Conservation (phyloP, 805 yeast species). For the Wickerhamiella cacticola region DNA sequence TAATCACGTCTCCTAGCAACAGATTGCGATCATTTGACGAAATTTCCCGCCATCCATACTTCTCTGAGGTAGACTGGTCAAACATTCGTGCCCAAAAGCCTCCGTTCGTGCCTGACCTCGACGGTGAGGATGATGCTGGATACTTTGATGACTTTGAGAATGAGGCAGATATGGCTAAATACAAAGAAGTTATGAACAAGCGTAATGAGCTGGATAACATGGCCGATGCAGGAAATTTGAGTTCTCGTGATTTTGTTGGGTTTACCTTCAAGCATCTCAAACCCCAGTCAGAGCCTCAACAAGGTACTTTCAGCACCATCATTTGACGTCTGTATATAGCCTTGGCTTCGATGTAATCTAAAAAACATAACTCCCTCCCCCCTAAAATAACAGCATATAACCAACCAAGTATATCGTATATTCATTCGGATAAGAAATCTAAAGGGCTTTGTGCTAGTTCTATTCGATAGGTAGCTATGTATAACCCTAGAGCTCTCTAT, state of each 20-base stretch:
- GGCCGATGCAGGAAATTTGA: conserved; percentile 50
- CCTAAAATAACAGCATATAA: too few relatives aligned
- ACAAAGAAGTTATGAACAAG: conserved; percentile 92
- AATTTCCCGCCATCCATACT: conserved; percentile 67
- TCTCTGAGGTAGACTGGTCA: conserved; percentile 72
- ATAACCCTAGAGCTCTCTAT: conserved; percentile 25
- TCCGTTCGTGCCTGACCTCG: conserved; percentile 94
- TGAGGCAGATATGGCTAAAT: conserved; percentile 94
- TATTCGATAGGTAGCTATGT: too few relatives aligned
- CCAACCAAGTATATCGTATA: not conserved
- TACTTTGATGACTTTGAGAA: conserved; percentile 95
- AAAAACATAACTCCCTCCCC: too few relatives aligned
- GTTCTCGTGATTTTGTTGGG: conserved; percentile 71
- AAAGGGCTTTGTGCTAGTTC: not conserved
- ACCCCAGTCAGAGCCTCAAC: conserved; percentile 14
- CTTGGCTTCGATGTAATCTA: too few relatives aligned
- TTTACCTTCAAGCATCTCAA: conserved; percentile 84
- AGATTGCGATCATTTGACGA: conserved; percentile 73
- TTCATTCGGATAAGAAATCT: not conserved
- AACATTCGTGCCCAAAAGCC: conserved; percentile 59
- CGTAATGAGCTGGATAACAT: conserved; percentile 72
- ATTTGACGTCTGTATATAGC: conserved; percentile 6
- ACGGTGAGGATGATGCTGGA: conserved; percentile 96
- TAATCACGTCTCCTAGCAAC: conserved; percentile 67
- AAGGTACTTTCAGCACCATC: conserved; percentile 20